phyloP scores from a whole-genome alignment of 192 early-diverging fungal species.

The Gonapodya sp. region DNA sequence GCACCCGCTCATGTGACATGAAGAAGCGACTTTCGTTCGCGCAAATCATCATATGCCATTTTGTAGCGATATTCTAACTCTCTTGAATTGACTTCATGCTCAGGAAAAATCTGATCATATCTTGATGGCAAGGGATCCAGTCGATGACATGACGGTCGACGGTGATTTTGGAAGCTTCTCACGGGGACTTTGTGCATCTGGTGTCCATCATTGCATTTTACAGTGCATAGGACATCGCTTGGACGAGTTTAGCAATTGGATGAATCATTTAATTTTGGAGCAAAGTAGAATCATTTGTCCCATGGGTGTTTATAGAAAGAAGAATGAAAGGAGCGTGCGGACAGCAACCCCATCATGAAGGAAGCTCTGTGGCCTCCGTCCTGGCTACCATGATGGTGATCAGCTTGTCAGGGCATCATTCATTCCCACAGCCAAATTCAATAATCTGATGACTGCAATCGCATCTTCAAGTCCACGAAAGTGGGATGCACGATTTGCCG shows the following conservation, averaged over 20 bases:
- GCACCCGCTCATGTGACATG: not conserved
- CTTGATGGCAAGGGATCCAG: not conserved
- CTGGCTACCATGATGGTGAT: not conserved
- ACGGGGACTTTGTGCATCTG: too few species aligned
- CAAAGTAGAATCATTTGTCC: too few species aligned
- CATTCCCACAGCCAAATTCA: not conserved
- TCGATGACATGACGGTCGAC: not conserved
- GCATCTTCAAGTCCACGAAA: too few species aligned
- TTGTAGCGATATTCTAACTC: too few species aligned
- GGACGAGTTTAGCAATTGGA: too few species aligned
- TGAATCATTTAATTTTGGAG: too few species aligned
- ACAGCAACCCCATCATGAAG: not conserved
- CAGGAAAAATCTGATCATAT: not conserved
- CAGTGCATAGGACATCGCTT: too few species aligned
- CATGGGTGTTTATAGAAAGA: not conserved
- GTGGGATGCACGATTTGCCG: slow-evolving; percentile 1
- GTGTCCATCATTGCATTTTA: too few species aligned
- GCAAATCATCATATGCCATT: too few species aligned
- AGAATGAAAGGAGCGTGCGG: not conserved
- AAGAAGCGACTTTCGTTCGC: too few species aligned
- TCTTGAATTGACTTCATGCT: too few species aligned
- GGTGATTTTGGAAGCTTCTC: not conserved
- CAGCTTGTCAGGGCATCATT: not conserved
- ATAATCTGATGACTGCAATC: too few species aligned
- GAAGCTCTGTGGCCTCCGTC: not conserved